Evolutionary conservation across 768 basidiomycete genomes (phyloP).

Genomic region (Amanita muscaria): DNA sequence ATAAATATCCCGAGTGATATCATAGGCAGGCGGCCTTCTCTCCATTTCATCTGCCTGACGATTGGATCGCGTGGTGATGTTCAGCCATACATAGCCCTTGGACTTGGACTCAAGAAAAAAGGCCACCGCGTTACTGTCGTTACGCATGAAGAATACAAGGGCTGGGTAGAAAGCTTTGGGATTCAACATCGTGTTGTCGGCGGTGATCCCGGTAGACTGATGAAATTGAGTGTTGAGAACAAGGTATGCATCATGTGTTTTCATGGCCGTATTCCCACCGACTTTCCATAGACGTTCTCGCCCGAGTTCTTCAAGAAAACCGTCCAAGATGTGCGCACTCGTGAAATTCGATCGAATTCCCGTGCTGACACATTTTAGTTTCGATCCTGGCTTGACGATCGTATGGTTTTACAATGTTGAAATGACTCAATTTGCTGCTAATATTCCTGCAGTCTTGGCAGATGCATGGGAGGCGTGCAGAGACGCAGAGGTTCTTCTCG

Average conservation of each 20-base stretch:
- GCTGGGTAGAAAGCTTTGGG: conserved; percentile 53
- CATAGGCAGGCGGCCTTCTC: conserved; percentile 22
- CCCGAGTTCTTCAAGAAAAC: conserved; percentile 64
- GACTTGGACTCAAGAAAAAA: conserved; percentile 36
- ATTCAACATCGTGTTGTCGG: conserved; percentile 54
- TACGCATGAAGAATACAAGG: conserved; percentile 45
- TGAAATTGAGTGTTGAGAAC: conserved; percentile 48
- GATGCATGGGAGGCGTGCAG: conserved; percentile 57
- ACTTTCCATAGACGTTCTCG: conserved; percentile 49
- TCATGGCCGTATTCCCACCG: neutral
- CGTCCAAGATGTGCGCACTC: conserved; percentile 35
- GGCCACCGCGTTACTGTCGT: conserved; percentile 48
- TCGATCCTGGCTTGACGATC: conserved; percentile 56
- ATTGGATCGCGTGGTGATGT: conserved; percentile 63
- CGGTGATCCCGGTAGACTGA: conserved; percentile 60
- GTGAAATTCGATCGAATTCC: neutral
- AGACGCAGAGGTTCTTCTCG: conserved; percentile 58
- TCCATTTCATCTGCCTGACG: conserved; percentile 55
- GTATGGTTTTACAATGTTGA: conserved; percentile 25
- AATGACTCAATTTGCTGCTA: neutral
- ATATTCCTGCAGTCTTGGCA: conserved; percentile 33
- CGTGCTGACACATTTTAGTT: conserved; percentile 28
- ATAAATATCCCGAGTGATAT: conserved; percentile 37
- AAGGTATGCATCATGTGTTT: conserved; percentile 19
- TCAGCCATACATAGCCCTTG: conserved; percentile 54